Percentiles rank a stretch among this genome's conserved stretches.
These are phyloP conservation scores for Aegilops tauschii DNA, from an alignment of 176 grass and related monocot species.

Conservation along the genomic window DNA sequence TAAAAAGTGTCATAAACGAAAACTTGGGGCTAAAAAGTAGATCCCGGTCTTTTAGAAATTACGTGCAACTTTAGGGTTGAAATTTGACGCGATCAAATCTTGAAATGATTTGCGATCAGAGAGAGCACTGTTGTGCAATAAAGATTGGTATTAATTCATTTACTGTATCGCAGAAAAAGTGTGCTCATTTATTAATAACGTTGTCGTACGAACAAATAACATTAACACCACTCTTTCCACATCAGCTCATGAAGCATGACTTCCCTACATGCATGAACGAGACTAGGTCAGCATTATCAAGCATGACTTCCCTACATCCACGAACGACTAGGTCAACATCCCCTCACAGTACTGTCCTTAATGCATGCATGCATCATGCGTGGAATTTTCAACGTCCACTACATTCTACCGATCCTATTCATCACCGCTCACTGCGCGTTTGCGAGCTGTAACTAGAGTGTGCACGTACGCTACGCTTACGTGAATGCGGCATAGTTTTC, in stretches of 20 bases:
- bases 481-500: neutral
- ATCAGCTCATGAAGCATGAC: neutral
- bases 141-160: neutral
- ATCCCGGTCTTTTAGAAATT: neutral
- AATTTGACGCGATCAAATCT: neutral
- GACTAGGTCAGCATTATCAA: neutral
- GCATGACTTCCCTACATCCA: neutral
- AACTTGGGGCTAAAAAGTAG: neutral
- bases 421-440: neutral
- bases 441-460: neutral
- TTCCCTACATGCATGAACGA: neutral
- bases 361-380: neutral
- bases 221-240: neutral
- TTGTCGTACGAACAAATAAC: neutral
- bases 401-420: neutral
- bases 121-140: neutral
- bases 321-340: neutral
- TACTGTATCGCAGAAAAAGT: neutral
- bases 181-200: neutral
- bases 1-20: neutral
- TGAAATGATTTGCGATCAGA: too few relatives aligned
- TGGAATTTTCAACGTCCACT: neutral
- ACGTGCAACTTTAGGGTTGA: neutral
- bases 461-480: neutral
- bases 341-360: neutral